Base-by-base conservation (phyloP, 1,139 yeast species). In the Kodamaea fungicola region DNA sequence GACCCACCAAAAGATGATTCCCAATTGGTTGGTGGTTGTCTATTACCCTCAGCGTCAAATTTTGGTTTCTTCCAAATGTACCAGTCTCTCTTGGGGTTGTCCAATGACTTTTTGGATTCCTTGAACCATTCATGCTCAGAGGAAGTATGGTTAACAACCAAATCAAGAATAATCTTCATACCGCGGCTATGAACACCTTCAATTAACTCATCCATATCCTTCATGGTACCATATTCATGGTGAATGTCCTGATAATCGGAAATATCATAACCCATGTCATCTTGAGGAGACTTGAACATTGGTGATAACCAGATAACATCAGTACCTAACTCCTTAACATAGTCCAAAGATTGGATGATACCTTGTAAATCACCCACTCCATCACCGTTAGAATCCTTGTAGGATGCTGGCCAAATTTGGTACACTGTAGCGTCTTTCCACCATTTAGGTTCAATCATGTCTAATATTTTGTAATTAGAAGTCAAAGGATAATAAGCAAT, bases 181-280 rank as follows among this genome's bases (percentile, higher is more conserved):
- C 73, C 80, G 30, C 79, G 55, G 32, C 57, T 45, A 49, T 77
- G 80, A 22, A 66, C 52, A 35, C 66, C 76, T n/a, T 62, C 60
- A 41, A 77, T 71, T 51, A 77, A 61, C 12, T 52, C 44, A 45
- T 74, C 74, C 70, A 73, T 68, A 45, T 74, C 79, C 33, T 69
- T 67, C 54, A 75, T 53, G 5, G 77, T 67, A 32, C 83, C 83
- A 50, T 74, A 78, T 43, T 62, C 61, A 5, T 76, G 71, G 51
- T 76, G 69, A 26, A 78, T 66, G 9, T 58, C 64, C 49, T 72
- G 66, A 52, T 78, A 78, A 54, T 77, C 72, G 26, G 74, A 59
- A 45, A 78, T 74, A 49, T 78, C 83, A 53, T 78, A 78, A 2
- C 83, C 83, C 83, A 77, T 77, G 49, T 78, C 83, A 32, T 71